Evolutionary conservation across 345 rosid species (phyloP).

Genomic region (Gossypium ekmanianum): DNA sequence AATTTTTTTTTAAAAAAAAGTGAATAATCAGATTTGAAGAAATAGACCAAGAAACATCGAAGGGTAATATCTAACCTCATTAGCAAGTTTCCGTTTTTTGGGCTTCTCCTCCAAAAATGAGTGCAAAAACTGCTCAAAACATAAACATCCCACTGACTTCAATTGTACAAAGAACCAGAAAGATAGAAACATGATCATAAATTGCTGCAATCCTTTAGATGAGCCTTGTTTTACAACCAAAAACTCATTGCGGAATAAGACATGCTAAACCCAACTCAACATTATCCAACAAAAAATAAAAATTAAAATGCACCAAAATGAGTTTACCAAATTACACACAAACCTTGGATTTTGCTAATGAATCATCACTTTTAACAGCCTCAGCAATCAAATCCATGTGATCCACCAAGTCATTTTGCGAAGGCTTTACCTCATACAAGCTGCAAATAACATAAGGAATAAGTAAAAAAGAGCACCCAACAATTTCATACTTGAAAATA

Average conservation of each 20-base stretch:
- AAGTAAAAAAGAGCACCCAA: not conserved
- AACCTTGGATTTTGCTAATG: conserved; percentile 65
- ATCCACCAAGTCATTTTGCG: conserved; percentile 73
- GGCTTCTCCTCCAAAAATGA: conserved; percentile 65
- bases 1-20: not conserved
- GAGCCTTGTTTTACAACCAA: too few species aligned
- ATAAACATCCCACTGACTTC: conserved; percentile 2
- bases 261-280: not conserved
- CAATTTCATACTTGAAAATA: not conserved
- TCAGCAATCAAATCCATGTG: conserved; percentile 55
- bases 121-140: conserved; percentile 53
- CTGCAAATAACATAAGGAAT: conserved; percentile 34
- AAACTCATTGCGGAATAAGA: not conserved
- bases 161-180: conserved; percentile 5
- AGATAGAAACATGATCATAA: conserved; percentile 8
- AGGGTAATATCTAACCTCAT: conserved; percentile 48
- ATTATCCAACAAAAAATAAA: not conserved
- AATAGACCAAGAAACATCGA: conserved; percentile 14
- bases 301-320: conserved; percentile 6
- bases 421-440: conserved; percentile 58
- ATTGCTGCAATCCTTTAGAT: not conserved
- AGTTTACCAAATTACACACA: conserved; percentile 4
- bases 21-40: not conserved
- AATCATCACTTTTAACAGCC: conserved; percentile 54
- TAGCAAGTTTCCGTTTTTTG: conserved; percentile 38